Evolutionary conservation across 441 rosid species (phyloP).

Genomic region (Monsonia emarginata): DNA sequence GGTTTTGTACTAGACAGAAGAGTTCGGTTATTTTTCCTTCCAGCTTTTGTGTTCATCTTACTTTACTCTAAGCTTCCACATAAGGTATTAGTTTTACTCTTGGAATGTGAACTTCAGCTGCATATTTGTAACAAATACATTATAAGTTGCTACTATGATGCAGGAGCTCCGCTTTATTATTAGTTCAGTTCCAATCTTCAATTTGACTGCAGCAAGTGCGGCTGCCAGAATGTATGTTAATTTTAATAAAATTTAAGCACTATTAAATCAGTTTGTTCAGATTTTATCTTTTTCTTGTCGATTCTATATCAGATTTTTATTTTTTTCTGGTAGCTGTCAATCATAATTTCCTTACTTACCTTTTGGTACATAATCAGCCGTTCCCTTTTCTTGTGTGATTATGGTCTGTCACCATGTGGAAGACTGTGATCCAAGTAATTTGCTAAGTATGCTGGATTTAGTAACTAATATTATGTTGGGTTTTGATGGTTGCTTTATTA

Average conservation of each 20-base stretch:
- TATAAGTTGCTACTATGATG: constrained; percentile 18
- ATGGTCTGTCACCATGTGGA: too few relatives aligned
- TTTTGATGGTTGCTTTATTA: too few relatives aligned
- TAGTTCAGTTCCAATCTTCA: constrained; percentile 81
- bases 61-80: constrained; percentile 96
- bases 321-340: background rate
- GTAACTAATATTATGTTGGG: too few relatives aligned
- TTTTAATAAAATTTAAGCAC: constrained; percentile 2
- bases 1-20: constrained; percentile 74
- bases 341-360: background rate
- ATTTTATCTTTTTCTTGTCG: too few relatives aligned
- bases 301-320: too few relatives aligned
- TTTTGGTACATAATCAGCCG: background rate
- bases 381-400: background rate
- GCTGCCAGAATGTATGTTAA: constrained; percentile 66
- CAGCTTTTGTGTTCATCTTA: constrained; percentile 55
- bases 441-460: too few relatives aligned
- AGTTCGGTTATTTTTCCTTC: constrained; percentile 47
- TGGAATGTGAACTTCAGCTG: constrained; percentile 14
- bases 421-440: too few relatives aligned
- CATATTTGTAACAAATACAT: constrained; percentile 9
- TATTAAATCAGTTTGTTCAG: background rate
- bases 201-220: constrained; percentile 84
- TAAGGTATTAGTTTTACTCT: constrained; percentile 46
- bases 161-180: constrained; percentile 95